phyloP scores from a whole-genome alignment of 176 grass and related monocot species.

The Carex scoparia region DNA sequence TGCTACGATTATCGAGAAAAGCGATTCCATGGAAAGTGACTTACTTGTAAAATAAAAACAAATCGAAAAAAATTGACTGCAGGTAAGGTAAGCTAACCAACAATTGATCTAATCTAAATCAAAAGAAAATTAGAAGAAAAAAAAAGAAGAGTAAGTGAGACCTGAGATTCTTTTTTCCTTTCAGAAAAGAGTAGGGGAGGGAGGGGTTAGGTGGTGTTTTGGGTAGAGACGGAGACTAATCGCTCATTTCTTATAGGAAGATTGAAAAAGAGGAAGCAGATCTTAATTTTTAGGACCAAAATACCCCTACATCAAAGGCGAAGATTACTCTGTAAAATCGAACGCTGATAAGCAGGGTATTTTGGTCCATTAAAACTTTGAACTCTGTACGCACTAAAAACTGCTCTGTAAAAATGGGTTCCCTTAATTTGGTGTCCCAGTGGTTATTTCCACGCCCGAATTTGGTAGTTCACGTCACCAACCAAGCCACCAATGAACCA shows the following conservation, averaged over 20 bases:
- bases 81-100: background rate
- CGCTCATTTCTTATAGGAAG: background rate
- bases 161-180: background rate
- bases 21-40: background rate
- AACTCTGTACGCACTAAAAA: too few relatives aligned
- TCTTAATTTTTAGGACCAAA: too few relatives aligned
- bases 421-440: background rate
- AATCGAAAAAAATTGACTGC: background rate
- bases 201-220: constrained; percentile 13
- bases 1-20: background rate
- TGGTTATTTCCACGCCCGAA: constrained; percentile 1
- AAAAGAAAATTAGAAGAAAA: background rate
- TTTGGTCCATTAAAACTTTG: too few relatives aligned
- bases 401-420: too few relatives aligned
- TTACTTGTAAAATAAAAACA: background rate
- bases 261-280: background rate
- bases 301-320: too few relatives aligned
- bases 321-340: too few relatives aligned
- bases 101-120: background rate
- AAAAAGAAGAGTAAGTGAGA: background rate
- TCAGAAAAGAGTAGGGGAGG: background rate
- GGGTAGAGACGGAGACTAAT: constrained; percentile 3
- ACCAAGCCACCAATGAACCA: background rate
- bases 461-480: constrained; percentile 12
- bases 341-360: too few relatives aligned